Base-by-base conservation (phyloP, 495 filamentous ascomycete species). In the Aspergillus sclerotioniger region DNA sequence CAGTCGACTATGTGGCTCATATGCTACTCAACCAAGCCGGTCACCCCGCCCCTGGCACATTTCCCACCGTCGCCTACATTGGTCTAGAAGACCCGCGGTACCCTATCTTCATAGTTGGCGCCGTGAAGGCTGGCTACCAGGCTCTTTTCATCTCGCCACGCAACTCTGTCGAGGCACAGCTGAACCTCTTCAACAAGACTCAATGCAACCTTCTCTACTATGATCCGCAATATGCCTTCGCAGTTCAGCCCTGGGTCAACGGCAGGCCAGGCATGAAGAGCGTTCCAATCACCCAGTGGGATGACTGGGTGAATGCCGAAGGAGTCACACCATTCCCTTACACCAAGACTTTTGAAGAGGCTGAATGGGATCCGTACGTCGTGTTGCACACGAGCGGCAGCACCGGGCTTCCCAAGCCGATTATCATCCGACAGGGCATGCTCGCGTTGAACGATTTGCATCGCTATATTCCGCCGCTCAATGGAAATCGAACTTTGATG, bases 321-420 rank as follows among this genome's bases (percentile, higher is more conserved):
- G 44, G 25, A 13, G 57, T 64, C 8, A 47, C 50, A 20, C 46
- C 56, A 4, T 72, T 69, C 48, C 62, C 64, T 3, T 75, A 72
- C 53, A 56, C 28, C 15, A 71, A 72, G 58, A 62, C 58, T 15
- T 75, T 71, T 33, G 64, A 59, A 20, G 61, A 75, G 35, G 67
- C 65, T 7, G 35, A 57, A 15, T 60, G 46, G 28, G 64, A 72
- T 25, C 72, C 72, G 1, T 65, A 57, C 52, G 50, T 75, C 3
- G 64, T 72, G 3, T 47, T 75, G 47, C 78, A 80, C 53, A 79
- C 78, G 3, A 77, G 73, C 7, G 78, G 76, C 13, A 75, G 73
- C 19, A 79, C 76, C 0, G 76, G 78, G 0, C 61, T 75, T 19
- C 76, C 76, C 1, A 78, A 79, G 59, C 76, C 76, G 4, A 53